A percentile compares a stretch with the other conserved stretches of the same genome.
phyloP scores from a whole-genome alignment of 331 rosid genomes.

The Prunus yedoensis region DNA sequence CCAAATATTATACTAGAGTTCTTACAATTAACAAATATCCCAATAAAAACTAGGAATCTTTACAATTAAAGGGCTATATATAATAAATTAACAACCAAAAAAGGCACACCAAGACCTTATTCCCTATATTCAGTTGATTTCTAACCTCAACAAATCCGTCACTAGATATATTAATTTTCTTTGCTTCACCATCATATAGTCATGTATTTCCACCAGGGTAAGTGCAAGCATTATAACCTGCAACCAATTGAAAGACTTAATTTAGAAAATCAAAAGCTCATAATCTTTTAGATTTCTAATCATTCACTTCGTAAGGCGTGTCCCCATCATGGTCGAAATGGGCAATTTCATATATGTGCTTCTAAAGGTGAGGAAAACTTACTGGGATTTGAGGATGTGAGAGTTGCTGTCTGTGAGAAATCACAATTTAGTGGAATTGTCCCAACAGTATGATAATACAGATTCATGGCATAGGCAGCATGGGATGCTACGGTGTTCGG shows the following conservation, averaged over 20 bases:
- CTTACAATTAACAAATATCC: neutral
- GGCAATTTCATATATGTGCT: neutral
- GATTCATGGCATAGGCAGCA: constrained; percentile 90
- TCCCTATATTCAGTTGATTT: neutral
- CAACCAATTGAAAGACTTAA: neutral
- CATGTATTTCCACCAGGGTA: constrained; percentile 42
- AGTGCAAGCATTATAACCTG: constrained; percentile 50
- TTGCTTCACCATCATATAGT: neutral
- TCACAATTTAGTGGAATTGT: constrained; percentile 73
- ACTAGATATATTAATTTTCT: neutral
- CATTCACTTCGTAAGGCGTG: no score
- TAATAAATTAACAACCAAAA: neutral
- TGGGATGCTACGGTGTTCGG: constrained; percentile 76
- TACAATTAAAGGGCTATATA: constrained; percentile 1
- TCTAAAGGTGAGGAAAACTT: constrained; percentile 23
- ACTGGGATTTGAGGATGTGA: constrained; percentile 86
- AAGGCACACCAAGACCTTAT: constrained; percentile 6
- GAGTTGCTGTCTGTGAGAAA: constrained; percentile 78
- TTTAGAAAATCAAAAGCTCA: neutral
- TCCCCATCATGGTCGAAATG: neutral
- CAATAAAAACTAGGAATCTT: neutral
- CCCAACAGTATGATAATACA: constrained; percentile 61
- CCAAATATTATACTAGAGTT: neutral
- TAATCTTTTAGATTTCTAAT: neutral
- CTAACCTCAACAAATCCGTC: neutral